Evolutionary conservation across 2,329 filamentous ascomycete species (phyloP), one percentile per base, ranked within the genome.

Genomic region (Ophiosphaerella herpotricha): DNA sequence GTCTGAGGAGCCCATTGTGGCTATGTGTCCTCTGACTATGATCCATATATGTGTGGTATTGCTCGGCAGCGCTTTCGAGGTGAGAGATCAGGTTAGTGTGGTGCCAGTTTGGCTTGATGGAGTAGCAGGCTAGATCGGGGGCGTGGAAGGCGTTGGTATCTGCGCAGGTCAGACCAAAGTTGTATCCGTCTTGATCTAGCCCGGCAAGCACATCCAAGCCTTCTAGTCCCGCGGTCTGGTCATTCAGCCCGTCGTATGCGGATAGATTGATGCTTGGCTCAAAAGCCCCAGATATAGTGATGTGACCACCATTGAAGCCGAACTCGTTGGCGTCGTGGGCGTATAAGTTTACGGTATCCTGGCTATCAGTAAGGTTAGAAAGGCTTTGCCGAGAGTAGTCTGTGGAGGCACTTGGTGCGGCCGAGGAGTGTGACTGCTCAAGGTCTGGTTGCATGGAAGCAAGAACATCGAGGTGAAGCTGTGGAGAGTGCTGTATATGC

Each of bases 251-350:
- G 9, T 63, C 58, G 52, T 67, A 71, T 2, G 50, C 43, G 1
- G 51, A 47, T 11, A 71, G 56, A 29, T 64, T 55, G 37, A 70
- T 67, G 11, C 59, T 49, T 0, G 70, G 63, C 18, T 76, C 73
- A 43, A 76, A 75, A 11, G 67, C 66, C 37, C 55, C 59, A 0
- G 52, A 39, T 16, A 77, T 68, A 45, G 70, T 67, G 47, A 78
- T 75, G 34, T 73, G 71, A 11, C 73, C 72, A 42, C 64, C 68
- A 16, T 56, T 61, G 62, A 77, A 77, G 54, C 77, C 73, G 54
- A 76, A 73, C 11, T 66, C 63, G 46, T 74, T 75, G 16, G 38
- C 14, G 32, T 68, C 57, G 24, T 68, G 58, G 18, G 52, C 53
- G 18, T 50, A 61, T 6, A 59, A 49, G 6, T 50, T 46, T 4